Percentiles rank a stretch among this genome's conserved stretches.
Conservation (phyloP, 129 eudicot species). For the Lonicera japonica region DNA sequence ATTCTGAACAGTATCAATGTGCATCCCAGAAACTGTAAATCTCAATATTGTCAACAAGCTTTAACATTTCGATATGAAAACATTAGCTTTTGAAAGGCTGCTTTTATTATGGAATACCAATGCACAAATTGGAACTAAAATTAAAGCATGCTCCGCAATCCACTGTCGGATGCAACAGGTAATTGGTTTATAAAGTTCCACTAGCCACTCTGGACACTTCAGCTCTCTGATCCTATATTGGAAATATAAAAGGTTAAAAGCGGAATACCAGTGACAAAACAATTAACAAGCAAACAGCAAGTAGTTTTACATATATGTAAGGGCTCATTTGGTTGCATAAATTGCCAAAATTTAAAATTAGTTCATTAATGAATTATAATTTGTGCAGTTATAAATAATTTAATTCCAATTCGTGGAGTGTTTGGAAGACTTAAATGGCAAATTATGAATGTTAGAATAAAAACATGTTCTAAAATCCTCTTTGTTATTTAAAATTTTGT, state of each 20-base stretch:
- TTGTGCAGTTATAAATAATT: no score
- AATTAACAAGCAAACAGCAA: neutral
- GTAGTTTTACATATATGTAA: neutral
- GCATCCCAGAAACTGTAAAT: conserved; percentile 67
- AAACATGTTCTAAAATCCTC: no score
- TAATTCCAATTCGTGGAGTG: no score
- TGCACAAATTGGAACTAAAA: conserved; percentile 42
- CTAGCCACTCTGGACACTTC: conserved; percentile 75
- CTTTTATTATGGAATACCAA: conserved; percentile 45
- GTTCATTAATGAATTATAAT: no score
- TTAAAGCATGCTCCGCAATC: conserved; percentile 58
- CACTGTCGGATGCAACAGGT: conserved; percentile 59
- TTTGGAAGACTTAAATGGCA: no score
- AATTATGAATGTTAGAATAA: no score
- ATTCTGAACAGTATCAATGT: conserved; percentile 32
- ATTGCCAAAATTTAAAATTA: no score
- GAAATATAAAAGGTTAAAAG: conserved; percentile 5
- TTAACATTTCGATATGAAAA: conserved; percentile 17
- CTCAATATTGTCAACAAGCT: conserved; percentile 40
- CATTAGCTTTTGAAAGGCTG: conserved; percentile 34
- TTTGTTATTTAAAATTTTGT: no score
- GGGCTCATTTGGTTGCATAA: no score
- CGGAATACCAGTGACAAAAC: neutral
- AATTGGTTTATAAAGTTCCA: conserved; percentile 51
- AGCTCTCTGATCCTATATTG: conserved; percentile 57